A percentile compares a stretch with the other conserved stretches of the same genome.
phyloP scores from a whole-genome alignment of 345 rosid genomes.

The Salix viminalis region DNA sequence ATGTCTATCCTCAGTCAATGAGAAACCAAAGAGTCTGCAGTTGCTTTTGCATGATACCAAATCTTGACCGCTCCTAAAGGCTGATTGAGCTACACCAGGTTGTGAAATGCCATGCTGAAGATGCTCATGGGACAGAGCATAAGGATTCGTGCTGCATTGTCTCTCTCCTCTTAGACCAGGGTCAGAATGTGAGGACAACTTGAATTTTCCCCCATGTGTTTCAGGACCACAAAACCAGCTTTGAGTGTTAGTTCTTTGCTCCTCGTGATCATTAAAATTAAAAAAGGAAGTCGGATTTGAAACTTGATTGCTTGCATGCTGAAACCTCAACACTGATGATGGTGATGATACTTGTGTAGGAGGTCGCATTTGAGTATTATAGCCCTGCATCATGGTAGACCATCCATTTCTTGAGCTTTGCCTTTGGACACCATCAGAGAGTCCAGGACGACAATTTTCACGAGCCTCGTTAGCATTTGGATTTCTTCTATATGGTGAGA shows the following conservation, averaged over 20 bases:
- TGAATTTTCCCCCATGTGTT: constrained; percentile 20
- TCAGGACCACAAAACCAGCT: constrained; percentile 14
- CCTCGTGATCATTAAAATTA: constrained; percentile 23
- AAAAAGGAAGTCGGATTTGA: constrained; percentile 9
- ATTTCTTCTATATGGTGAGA: constrained; percentile 36
- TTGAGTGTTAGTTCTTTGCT: constrained; percentile 13
- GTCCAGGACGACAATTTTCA: constrained; percentile 38
- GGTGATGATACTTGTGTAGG: constrained; percentile 65
- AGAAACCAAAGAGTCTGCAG: constrained; percentile 95
- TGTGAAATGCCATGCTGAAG: constrained; percentile 27
- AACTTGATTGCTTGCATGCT: constrained; percentile 36
- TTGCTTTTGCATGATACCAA: constrained; percentile 54
- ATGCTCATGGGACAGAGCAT: constrained; percentile 22
- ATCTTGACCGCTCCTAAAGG: constrained; percentile 34
- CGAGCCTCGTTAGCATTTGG: constrained; percentile 27
- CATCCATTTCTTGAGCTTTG: constrained; percentile 49
- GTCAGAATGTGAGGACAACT: constrained; percentile 7
- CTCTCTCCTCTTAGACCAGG: constrained; percentile 4
- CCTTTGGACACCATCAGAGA: constrained; percentile 35
- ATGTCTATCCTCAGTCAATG: constrained; percentile 59
- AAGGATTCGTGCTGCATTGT: constrained; percentile 15
- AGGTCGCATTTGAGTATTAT: constrained; percentile 28
- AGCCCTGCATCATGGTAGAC: constrained; percentile 45
- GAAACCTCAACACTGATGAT: constrained; percentile 68
- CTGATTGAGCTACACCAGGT: constrained; percentile 22